These are phyloP conservation scores for Trichoderma semiorbis DNA, from an alignment of 2,329 filamentous ascomycete species.

Conservation along the genomic window DNA sequence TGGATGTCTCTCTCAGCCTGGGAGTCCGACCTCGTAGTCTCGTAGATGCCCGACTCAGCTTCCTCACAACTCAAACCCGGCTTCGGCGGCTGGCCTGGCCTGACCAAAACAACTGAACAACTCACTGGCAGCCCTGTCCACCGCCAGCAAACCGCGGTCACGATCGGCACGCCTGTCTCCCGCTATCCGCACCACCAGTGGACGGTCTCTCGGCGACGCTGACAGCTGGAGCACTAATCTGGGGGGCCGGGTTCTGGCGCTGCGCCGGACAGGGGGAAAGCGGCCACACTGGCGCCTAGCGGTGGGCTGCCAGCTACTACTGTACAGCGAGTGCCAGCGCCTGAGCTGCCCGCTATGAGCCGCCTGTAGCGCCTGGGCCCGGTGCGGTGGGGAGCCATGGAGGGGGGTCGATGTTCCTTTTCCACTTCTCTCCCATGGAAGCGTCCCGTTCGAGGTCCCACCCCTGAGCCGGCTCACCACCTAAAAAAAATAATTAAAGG, in stretches of 20 bases:
- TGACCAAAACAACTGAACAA: slow-evolving; percentile 8
- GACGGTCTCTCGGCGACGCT: slow-evolving; percentile 3
- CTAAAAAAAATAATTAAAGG: slow-evolving; percentile 25
- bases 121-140: slow-evolving; percentile 4
- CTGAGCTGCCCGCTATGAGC: slow-evolving; percentile 10
- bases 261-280: slow-evolving; percentile 1
- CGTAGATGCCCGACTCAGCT: slow-evolving; percentile 1
- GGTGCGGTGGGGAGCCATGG: not conserved
- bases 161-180: slow-evolving; percentile 11
- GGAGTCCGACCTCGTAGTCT: not conserved
- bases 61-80: slow-evolving; percentile 1
- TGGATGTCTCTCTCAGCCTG: not conserved
- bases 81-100: slow-evolving; percentile 9
- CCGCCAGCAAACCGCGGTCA: slow-evolving; percentile 9
- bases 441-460: slow-evolving; percentile 23
- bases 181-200: not conserved
- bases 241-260: slow-evolving; percentile 22
- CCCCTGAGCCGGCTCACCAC: slow-evolving; percentile 24
- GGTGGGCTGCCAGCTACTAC: not conserved
- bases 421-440: slow-evolving; percentile 3
- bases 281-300: not conserved
- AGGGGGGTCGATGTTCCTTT: not conserved
- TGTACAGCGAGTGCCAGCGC: not conserved
- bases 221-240: slow-evolving; percentile 28
- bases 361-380: slow-evolving; percentile 14